Percentiles rank a stretch among this genome's conserved stretches.
phyloP scores from a whole-genome alignment of 345 rosid genomes.

The Aurinia saxatilis region DNA sequence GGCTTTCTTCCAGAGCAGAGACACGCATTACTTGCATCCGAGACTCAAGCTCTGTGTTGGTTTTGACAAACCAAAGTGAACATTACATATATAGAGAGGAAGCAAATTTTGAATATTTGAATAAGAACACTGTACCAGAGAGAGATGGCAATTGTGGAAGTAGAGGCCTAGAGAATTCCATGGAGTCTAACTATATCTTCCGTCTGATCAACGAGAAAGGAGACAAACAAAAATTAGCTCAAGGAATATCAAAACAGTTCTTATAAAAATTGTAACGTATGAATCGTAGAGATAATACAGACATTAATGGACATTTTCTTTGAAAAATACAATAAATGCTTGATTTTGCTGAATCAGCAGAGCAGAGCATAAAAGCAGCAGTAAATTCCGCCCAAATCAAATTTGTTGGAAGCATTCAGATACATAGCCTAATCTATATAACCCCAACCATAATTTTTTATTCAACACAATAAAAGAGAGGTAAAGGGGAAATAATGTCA shows the following conservation, averaged over 20 bases:
- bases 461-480: no score
- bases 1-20: slow-evolving; percentile 8
- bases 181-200: neutral
- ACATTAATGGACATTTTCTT: no score
- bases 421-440: no score
- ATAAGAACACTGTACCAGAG: neutral
- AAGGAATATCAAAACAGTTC: no score
- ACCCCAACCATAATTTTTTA: no score
- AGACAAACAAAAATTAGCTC: no score
- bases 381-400: neutral
- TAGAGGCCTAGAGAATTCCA: slow-evolving; percentile 13
- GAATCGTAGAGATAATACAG: neutral
- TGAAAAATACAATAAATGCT: no score
- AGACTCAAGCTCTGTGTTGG: slow-evolving; percentile 12
- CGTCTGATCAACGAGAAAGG: neutral
- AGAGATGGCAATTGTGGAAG: slow-evolving; percentile 14
- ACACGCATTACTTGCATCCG: slow-evolving; percentile 18
- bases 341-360: neutral
- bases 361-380: neutral
- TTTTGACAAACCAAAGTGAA: neutral
- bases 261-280: neutral
- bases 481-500: no score
- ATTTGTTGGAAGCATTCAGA: neutral
- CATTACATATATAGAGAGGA: neutral
- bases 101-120: neutral